Conservation (phyloP, 148 eudicot species). For the Diospyros kaki region DNA sequence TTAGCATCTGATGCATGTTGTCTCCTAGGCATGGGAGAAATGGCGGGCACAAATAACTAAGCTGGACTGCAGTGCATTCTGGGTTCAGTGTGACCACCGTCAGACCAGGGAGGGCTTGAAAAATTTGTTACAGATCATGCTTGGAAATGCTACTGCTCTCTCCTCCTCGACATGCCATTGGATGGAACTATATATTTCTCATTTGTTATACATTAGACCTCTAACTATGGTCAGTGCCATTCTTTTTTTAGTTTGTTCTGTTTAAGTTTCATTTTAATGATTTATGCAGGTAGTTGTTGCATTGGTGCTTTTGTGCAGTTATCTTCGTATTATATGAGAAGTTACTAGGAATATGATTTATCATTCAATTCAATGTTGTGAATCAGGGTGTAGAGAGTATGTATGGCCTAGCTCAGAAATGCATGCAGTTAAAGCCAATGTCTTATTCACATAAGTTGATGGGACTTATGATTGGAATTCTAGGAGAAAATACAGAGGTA, state of each 20-base stretch:
- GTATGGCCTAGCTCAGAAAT: constrained; percentile 80
- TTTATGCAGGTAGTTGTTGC: neutral
- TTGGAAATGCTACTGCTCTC: constrained; percentile 66
- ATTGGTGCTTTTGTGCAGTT: neutral
- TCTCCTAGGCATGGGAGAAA: constrained; percentile 82
- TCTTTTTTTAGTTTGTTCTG: constrained; percentile 2
- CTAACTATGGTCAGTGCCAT: constrained; percentile 76
- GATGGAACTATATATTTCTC: constrained; percentile 81
- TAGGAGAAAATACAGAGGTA: constrained; percentile 92
- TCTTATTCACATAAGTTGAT: constrained; percentile 58
- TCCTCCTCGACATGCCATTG: constrained; percentile 68
- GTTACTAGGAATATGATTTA: constrained; percentile 10
- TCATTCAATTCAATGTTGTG: constrained; percentile 20
- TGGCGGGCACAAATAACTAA: constrained; percentile 89
- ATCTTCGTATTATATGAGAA: neutral
- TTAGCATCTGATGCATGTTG: constrained; percentile 10
- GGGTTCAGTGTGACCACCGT: constrained; percentile 87
- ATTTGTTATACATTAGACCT: constrained; percentile 82
- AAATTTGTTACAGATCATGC: constrained; percentile 77
- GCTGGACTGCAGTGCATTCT: constrained; percentile 88
- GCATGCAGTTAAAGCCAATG: constrained; percentile 70
- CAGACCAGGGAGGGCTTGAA: constrained; percentile 70
- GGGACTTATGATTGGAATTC: constrained; percentile 69
- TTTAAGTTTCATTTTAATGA: neutral
- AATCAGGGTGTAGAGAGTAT: constrained; percentile 88